phyloP scores from a whole-genome alignment of 768 basidiomycete species.

The Tephrocybe sp. region DNA sequence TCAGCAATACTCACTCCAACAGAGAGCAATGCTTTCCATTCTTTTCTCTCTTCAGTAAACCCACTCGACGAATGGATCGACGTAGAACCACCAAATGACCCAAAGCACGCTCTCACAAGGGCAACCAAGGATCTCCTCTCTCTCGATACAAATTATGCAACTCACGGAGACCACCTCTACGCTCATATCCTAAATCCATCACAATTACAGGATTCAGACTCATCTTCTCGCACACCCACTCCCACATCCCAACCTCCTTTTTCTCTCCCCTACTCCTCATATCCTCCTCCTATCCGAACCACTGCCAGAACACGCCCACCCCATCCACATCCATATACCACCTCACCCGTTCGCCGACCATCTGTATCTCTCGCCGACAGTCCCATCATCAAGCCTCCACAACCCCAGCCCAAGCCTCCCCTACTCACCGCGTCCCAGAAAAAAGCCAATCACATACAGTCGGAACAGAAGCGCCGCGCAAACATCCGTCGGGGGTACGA shows the following conservation, averaged over 20 bases:
- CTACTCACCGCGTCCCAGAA: constrained; percentile 83
- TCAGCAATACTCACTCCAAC: constrained; percentile 58
- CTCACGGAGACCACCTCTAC: constrained; percentile 8
- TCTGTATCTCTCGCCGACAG: constrained; percentile 7
- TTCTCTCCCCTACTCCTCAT: too few relatives aligned
- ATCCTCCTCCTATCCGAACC: constrained; percentile 8
- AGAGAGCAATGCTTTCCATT: constrained; percentile 66
- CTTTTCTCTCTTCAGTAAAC: constrained; percentile 60
- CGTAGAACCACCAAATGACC: constrained; percentile 41
- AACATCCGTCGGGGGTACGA: constrained; percentile 91
- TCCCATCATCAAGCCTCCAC: constrained; percentile 7
- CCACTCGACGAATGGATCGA: constrained; percentile 44
- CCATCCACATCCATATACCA: constrained; percentile 18
- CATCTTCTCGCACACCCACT: constrained; percentile 22
- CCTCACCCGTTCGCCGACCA: constrained; percentile 9
- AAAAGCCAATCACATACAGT: constrained; percentile 91
- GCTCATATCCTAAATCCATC: constrained; percentile 7
- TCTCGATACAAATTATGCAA: constrained; percentile 40
- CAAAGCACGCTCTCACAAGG: constrained; percentile 67
- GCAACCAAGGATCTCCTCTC: constrained; percentile 86
- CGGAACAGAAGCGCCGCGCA: constrained; percentile 90
- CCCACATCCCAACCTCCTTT: constrained; percentile 19
- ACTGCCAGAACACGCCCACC: constrained; percentile 13
- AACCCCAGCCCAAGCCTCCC: constrained; percentile 31
- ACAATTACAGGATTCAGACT: constrained; percentile 15